Evolutionary conservation across 192 early-diverging fungal genomes (phyloP), one percentile per base, ranked within the genome.

Genomic region (Phycomyces blakesleeanus): DNA sequence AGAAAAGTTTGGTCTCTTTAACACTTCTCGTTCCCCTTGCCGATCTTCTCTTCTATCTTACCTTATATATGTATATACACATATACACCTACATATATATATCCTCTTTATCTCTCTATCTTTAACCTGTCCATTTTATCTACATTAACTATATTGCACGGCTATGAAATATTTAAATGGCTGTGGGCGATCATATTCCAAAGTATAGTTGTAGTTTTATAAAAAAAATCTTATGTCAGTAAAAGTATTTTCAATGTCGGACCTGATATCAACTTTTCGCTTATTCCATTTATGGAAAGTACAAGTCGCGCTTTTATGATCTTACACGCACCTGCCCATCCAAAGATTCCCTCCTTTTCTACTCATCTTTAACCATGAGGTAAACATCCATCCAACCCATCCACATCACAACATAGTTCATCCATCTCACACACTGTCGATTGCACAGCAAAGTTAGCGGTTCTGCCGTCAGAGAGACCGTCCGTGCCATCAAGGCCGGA

Each of bases 391-490:
- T 34, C 54, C 42, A 50, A 47, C 11, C 44, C 44, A 47, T 47
- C 44, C 44, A 59, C 57, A 26, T 11, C 44, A 12, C 11, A 47
- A 3, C 12, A 47, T 47, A n/a, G 44, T 18, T 47, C 18, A 47
- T 18, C 44, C 44, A 27, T 52, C 26, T 40, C 47, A 59, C 21
- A 22, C 38, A 18, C 21, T 55, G 0, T 62, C 25, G 0, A 9
- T 60, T 40, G 22, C 25, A 54, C 68, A 86, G 85, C 76, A 95
- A 97, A 78, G 85, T 97, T 77, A 85, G 86, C 79, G 89, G 90
- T 79, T 81, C 89, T 76, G 85, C 87, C 84, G 93, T 94, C 78
- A 87, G 95, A 76, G 88, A 88, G 54, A 80, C 87, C 72, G 84
- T 94, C 67, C 59, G 73, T 39, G 75, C 78, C 57, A 75, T 97